These are phyloP conservation scores for Miamiensis avidus DNA, from an alignment of 169 alveolate genomes.

Conservation along the genomic window DNA sequence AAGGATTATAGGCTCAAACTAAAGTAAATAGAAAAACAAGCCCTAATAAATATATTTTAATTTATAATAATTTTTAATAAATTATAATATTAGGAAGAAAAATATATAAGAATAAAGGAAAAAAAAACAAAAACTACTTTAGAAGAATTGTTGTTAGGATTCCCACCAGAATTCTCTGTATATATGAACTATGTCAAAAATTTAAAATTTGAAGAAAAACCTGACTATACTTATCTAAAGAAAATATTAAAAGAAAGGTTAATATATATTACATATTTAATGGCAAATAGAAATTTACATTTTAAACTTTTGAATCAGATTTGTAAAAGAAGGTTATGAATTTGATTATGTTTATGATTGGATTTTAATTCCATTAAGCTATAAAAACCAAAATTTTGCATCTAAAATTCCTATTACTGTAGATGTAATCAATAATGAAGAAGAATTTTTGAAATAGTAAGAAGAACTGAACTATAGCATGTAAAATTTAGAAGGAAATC, in stretches of 20 bases:
- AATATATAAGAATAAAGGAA: slow-evolving; percentile 64
- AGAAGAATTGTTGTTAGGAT: slow-evolving; percentile 61
- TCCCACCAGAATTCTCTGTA: slow-evolving; percentile 64
- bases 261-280: no score
- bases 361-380: slow-evolving; percentile 46
- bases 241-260: slow-evolving; percentile 46
- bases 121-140: slow-evolving; percentile 59
- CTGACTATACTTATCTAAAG: slow-evolving; percentile 64
- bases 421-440: slow-evolving; percentile 43
- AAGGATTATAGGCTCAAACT: slow-evolving; percentile 71
- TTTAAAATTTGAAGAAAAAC: slow-evolving; percentile 74
- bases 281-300: no score
- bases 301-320: background rate
- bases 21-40: no score
- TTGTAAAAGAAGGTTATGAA: slow-evolving; percentile 51
- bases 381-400: slow-evolving; percentile 35
- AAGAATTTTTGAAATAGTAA: slow-evolving; percentile 9
- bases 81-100: no score
- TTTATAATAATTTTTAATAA: no score
- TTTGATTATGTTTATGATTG: slow-evolving; percentile 62
- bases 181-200: slow-evolving; percentile 60
- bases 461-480: slow-evolving; percentile 1
- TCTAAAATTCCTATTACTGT: slow-evolving; percentile 36
- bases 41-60: no score
- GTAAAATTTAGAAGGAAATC: background rate